Percentiles rank a stretch among this genome's conserved stretches.
Conservation (phyloP, 2,329 filamentous ascomycete species). For the Colletotrichum spaethianum region DNA sequence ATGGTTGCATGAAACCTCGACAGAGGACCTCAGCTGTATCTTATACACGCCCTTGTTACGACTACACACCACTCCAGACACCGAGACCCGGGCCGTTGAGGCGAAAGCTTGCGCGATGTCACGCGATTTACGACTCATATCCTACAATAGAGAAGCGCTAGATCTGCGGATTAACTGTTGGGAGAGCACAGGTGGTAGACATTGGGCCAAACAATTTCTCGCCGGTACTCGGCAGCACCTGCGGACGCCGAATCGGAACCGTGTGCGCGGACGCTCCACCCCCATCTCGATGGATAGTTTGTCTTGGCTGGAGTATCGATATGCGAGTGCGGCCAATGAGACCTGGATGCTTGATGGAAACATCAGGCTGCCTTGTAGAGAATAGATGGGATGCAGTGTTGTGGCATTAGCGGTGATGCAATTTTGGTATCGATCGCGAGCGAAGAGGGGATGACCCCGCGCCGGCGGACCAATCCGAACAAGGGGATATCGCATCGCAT, state of each 20-base stretch:
- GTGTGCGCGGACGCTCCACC: background rate
- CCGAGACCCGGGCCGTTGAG: background rate
- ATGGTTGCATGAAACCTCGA: background rate
- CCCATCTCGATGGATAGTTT: constrained; percentile 6
- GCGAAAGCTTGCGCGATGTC: constrained; percentile 23
- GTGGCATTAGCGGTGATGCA: constrained; percentile 19
- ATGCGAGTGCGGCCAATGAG: constrained; percentile 20
- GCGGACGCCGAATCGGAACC: constrained; percentile 34
- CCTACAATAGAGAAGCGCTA: constrained; percentile 13
- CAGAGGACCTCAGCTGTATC: background rate
- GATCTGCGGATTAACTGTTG: constrained; percentile 3
- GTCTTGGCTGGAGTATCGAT: constrained; percentile 19
- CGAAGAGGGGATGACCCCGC: constrained; percentile 9
- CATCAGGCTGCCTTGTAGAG: too few species aligned
- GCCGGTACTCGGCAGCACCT: constrained; percentile 17
- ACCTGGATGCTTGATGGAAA: background rate
- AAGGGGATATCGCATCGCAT: background rate
- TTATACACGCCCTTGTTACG: constrained; percentile 18
- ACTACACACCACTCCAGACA: background rate
- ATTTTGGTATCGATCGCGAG: constrained; percentile 38
- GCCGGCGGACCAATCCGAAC: constrained; percentile 12
- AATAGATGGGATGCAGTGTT: background rate
- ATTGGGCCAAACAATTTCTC: background rate
- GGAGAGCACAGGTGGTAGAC: background rate
- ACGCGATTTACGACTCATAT: constrained; percentile 26